Percentiles rank a stretch among this genome's conserved stretches.
These are phyloP conservation scores for Alternaria longipes DNA, from an alignment of 2,329 filamentous ascomycete genomes.

Conservation along the genomic window DNA sequence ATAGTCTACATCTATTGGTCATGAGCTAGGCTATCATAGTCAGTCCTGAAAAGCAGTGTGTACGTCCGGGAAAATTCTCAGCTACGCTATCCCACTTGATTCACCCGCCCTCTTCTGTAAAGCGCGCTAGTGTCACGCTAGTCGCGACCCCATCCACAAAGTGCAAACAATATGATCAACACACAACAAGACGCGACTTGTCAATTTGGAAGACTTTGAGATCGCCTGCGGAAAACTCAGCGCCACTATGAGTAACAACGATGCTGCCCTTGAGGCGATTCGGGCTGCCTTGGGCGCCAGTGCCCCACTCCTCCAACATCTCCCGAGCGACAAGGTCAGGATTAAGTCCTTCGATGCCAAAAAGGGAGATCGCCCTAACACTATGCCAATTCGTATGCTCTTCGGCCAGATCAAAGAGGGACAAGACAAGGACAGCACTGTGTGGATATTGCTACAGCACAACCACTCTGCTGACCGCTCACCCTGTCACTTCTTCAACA, in stretches of 20 bases:
- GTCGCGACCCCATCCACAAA: neutral
- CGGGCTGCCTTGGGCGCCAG: neutral
- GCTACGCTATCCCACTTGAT: neutral
- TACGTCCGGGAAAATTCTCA: neutral
- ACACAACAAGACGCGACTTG: neutral
- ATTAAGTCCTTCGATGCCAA: neutral
- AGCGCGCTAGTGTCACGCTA: constrained; percentile 2
- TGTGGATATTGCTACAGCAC: neutral
- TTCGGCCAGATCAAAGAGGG: neutral
- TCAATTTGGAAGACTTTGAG: neutral
- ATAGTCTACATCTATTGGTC: neutral
- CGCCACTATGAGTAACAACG: neutral
- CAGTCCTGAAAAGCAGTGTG: neutral
- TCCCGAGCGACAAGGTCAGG: neutral
- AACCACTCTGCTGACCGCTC: neutral
- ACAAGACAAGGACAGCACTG: neutral
- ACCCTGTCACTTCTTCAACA: neutral
- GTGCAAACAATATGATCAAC: neutral
- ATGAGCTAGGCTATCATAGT: neutral
- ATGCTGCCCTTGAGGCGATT: neutral
- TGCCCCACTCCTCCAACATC: neutral
- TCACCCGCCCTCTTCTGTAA: neutral
- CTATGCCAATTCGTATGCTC: neutral
- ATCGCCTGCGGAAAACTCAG: neutral
- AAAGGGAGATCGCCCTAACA: neutral